Conservation (phyloP, 129 eudicot species). For the Escallonia herrerae region DNA sequence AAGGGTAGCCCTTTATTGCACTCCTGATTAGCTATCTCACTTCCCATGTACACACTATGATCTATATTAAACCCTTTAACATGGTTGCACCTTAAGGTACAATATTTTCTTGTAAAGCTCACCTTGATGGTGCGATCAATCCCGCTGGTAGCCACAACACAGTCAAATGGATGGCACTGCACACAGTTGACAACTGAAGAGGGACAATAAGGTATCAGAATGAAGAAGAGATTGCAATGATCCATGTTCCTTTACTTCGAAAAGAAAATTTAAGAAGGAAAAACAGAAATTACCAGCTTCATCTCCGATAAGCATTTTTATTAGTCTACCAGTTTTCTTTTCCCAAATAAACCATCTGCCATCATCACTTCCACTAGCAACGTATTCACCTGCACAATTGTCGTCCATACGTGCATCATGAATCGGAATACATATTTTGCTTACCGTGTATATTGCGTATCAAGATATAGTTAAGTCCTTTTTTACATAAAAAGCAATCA, state of each 20-base stretch:
- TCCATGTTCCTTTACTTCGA: not conserved
- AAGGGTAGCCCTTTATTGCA: too few species aligned
- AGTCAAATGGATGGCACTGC: constrained; percentile 89
- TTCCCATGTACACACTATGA: too few species aligned
- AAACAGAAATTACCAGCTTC: constrained; percentile 55
- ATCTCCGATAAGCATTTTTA: constrained; percentile 86
- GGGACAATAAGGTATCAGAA: constrained; percentile 12
- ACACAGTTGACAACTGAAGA: constrained; percentile 89
- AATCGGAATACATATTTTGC: too few species aligned
- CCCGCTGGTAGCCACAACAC: constrained; percentile 93
- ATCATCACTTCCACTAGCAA: constrained; percentile 98
- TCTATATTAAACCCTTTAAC: too few species aligned
- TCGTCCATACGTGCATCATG: too few species aligned
- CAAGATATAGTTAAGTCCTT: too few species aligned
- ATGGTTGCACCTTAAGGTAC: too few species aligned
- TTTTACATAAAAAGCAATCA: too few species aligned
- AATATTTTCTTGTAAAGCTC: not conserved
- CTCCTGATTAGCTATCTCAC: too few species aligned
- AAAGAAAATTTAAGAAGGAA: not conserved
- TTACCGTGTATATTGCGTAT: too few species aligned
- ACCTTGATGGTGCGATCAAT: constrained; percentile 94
- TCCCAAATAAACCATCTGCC: constrained; percentile 99
- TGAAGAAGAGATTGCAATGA: not conserved
- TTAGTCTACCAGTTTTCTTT: constrained; percentile 79
- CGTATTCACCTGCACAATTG: constrained; percentile 55